These are phyloP conservation scores for Cyclostephanos tholiformis DNA, from an alignment of 108 stramenopile species.

Conservation along the genomic window DNA sequence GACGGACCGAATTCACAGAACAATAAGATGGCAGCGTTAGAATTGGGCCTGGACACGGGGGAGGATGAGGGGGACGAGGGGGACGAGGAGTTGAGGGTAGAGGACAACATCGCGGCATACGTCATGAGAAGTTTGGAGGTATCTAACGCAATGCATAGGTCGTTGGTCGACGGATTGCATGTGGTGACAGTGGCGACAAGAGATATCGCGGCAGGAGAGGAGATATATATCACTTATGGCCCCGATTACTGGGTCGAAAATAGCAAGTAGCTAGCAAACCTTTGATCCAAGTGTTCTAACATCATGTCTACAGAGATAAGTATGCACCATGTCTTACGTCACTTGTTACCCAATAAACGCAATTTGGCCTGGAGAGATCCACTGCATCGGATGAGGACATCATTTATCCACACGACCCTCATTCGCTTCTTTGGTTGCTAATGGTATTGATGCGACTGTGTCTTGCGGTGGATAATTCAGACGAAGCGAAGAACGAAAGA, in stretches of 20 bases:
- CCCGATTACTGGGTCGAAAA: conserved; percentile 44
- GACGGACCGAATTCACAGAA: conserved; percentile 13
- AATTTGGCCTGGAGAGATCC: too few relatives aligned
- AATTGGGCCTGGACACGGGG: conserved; percentile 22
- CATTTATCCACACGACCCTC: too few relatives aligned
- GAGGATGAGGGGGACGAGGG: background rate
- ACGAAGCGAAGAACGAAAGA: too few relatives aligned
- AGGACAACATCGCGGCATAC: conserved; percentile 29
- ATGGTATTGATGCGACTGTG: too few relatives aligned
- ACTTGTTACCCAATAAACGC: too few relatives aligned
- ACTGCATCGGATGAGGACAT: too few relatives aligned
- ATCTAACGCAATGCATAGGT: conserved; percentile 36
- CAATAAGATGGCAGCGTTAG: conserved; percentile 15
- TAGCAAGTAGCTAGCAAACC: background rate
- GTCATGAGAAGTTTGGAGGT: conserved; percentile 33
- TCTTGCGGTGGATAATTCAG: too few relatives aligned
- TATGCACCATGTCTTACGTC: too few relatives aligned
- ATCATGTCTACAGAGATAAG: too few relatives aligned
- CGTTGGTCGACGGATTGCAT: conserved; percentile 33
- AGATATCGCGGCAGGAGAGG: conserved; percentile 44
- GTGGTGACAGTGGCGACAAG: conserved; percentile 41
- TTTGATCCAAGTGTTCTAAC: too few relatives aligned
- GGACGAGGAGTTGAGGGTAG: conserved; percentile 14
- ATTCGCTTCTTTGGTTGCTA: too few relatives aligned
- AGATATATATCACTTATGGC: conserved; percentile 49